Percentiles rank a stretch among this genome's conserved stretches.
phyloP scores from a whole-genome alignment of 2,329 filamentous ascomycete species.

The Aspergillus hortae region DNA sequence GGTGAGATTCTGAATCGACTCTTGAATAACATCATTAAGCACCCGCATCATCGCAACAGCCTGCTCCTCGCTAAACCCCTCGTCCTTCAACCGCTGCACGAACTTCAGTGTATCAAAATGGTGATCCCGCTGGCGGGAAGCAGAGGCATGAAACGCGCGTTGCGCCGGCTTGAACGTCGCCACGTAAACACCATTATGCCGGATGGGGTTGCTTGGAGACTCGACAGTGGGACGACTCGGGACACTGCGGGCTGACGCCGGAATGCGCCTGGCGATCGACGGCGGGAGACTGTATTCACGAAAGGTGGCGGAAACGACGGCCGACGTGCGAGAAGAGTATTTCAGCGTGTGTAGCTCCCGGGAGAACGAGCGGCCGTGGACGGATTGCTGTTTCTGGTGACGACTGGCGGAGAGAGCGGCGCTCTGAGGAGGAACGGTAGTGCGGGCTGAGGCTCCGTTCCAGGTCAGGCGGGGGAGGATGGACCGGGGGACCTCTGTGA shows the following conservation, averaged over 20 bases:
- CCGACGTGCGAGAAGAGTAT: constrained; percentile 11
- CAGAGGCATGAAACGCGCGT: constrained; percentile 62
- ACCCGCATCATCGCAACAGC: constrained; percentile 98
- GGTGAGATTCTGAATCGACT: constrained; percentile 96
- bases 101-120: constrained; percentile 99
- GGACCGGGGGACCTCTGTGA: constrained; percentile 42
- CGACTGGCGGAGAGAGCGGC: constrained; percentile 20
- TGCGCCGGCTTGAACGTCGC: constrained; percentile 40
- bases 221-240: constrained; percentile 14
- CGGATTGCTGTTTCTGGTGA: constrained; percentile 20
- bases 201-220: constrained; percentile 31
- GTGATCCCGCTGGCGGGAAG: constrained; percentile 66
- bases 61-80: constrained; percentile 94
- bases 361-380: constrained; percentile 17
- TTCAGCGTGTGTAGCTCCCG: constrained; percentile 18
- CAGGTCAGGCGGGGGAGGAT: constrained; percentile 42
- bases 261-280: constrained; percentile 19
- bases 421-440: constrained; percentile 25
- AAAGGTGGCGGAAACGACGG: constrained; percentile 12
- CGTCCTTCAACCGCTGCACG: constrained; percentile 80
- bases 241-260: constrained; percentile 8
- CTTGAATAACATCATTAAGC: constrained; percentile 92
- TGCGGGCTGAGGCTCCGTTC: constrained; percentile 36
- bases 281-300: constrained; percentile 12
- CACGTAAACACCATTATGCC: constrained; percentile 48